Evolutionary conservation across 768 basidiomycete genomes (phyloP).

Genomic region (Termitomyces sp.): DNA sequence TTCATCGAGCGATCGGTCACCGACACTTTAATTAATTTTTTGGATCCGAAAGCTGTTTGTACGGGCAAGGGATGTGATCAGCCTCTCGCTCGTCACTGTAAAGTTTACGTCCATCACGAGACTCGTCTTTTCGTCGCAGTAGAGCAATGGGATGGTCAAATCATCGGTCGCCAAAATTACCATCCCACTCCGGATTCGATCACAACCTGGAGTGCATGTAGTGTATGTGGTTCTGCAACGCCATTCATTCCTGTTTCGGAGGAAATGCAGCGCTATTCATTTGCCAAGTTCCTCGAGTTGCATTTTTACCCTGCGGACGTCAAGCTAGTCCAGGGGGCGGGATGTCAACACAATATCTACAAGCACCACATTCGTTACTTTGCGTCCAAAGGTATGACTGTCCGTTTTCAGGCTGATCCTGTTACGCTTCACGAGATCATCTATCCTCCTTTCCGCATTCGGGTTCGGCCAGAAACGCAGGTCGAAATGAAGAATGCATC

Average conservation of each 20-base stretch:
- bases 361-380: constrained; percentile 92
- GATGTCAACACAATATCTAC: constrained; percentile 93
- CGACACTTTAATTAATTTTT: constrained; percentile 63
- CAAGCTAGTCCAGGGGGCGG: constrained; percentile 79
- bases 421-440: constrained; percentile 82
- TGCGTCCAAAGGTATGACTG: constrained; percentile 75
- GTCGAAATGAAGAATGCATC: constrained; percentile 91
- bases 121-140: constrained; percentile 79
- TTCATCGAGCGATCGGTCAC: constrained; percentile 81
- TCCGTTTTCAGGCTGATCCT: constrained; percentile 84
- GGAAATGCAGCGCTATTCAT: constrained; percentile 92
- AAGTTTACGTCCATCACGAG: constrained; percentile 88
- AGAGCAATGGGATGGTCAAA: constrained; percentile 84
- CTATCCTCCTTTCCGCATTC: constrained; percentile 84
- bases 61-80: constrained; percentile 82
- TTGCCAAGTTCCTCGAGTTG: constrained; percentile 93
- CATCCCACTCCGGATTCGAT: constrained; percentile 68
- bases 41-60: constrained; percentile 76
- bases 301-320: constrained; percentile 93
- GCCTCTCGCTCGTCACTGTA: constrained; percentile 79
- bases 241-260: constrained; percentile 88
- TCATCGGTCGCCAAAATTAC: constrained; percentile 51
- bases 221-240: constrained; percentile 71
- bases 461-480: constrained; percentile 82
- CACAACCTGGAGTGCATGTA: constrained; percentile 90